Conservation (phyloP, 73 alveolate genomes). For the Breviolum minutum region DNA sequence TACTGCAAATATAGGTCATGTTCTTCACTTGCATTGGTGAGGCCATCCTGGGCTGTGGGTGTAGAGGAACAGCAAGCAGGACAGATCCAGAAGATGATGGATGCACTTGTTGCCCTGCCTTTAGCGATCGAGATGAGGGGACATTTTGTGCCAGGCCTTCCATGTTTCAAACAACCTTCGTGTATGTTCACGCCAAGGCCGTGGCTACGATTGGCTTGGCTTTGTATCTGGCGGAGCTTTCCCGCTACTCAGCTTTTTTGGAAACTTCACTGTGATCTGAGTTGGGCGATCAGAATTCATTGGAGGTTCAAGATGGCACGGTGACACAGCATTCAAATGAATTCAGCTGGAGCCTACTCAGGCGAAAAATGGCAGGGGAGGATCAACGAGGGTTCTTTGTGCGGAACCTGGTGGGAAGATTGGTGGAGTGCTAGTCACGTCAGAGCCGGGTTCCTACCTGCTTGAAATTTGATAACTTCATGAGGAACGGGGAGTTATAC, state of each 20-base stretch:
- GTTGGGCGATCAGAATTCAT: not conserved
- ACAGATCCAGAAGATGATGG: not conserved
- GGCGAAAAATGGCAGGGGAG: constrained; percentile 32
- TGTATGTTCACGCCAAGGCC: not conserved
- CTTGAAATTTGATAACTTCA: too few species aligned
- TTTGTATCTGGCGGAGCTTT: not conserved
- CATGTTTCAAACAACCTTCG: not conserved
- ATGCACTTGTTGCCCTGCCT: not conserved
- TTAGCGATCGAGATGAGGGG: not conserved
- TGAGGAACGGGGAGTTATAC: too few species aligned
- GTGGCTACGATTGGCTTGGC: not conserved
- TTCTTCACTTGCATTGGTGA: not conserved
- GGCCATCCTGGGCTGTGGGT: constrained; percentile 18
- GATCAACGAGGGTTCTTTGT: constrained; percentile 30
- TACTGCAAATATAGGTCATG: too few species aligned
- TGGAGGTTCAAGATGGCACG: not conserved
- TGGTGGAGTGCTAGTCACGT: not conserved
- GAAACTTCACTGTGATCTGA: not conserved
- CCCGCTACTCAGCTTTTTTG: not conserved
- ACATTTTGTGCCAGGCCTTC: too few species aligned
- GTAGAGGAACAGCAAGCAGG: not conserved
- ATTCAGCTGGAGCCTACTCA: too few species aligned
- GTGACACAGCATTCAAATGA: too few species aligned
- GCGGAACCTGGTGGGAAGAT: too few species aligned
- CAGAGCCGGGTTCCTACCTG: not conserved